These are phyloP conservation scores for Albugo candida DNA, from an alignment of 352 stramenopile genomes.

Conservation along the genomic window DNA sequence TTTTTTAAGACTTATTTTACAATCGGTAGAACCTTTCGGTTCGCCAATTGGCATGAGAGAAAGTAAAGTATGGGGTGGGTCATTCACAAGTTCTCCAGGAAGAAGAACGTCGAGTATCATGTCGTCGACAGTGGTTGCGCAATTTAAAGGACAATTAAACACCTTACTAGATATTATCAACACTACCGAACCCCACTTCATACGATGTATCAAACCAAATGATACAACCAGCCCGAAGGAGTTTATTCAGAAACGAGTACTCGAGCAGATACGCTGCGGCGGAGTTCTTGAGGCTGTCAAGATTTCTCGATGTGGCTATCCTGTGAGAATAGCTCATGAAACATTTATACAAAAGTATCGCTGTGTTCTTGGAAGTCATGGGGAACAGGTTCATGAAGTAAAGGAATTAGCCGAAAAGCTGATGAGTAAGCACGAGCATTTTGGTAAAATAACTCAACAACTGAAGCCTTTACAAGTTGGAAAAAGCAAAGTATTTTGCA, in stretches of 20 bases:
- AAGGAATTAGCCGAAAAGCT: not conserved
- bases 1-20: conserved; percentile 59
- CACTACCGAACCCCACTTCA: conserved; percentile 84
- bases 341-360: conserved; percentile 79
- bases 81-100: conserved; percentile 14
- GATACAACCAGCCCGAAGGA: conserved; percentile 30
- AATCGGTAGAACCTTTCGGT: conserved; percentile 3
- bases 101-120: conserved; percentile 53
- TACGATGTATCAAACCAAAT: conserved; percentile 83
- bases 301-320: conserved; percentile 78
- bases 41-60: conserved; percentile 10
- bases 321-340: conserved; percentile 88
- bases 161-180: conserved; percentile 88
- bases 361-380: conserved; percentile 24
- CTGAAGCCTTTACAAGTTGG: conserved; percentile 44
- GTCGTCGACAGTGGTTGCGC: conserved; percentile 65
- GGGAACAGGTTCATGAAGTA: not conserved
- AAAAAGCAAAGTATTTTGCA: conserved; percentile 66
- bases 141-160: conserved; percentile 89
- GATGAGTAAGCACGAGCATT: conserved; percentile 30
- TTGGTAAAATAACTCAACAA: conserved; percentile 20
- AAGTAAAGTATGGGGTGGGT: not conserved
- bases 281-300: conserved; percentile 78
- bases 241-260: conserved; percentile 44
- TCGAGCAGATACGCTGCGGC: conserved; percentile 74